A percentile compares a stretch with the other conserved stretches of the same genome.
These are phyloP conservation scores for Neurospora sp. DNA, from an alignment of 495 filamentous ascomycete genomes.

Conservation along the genomic window DNA sequence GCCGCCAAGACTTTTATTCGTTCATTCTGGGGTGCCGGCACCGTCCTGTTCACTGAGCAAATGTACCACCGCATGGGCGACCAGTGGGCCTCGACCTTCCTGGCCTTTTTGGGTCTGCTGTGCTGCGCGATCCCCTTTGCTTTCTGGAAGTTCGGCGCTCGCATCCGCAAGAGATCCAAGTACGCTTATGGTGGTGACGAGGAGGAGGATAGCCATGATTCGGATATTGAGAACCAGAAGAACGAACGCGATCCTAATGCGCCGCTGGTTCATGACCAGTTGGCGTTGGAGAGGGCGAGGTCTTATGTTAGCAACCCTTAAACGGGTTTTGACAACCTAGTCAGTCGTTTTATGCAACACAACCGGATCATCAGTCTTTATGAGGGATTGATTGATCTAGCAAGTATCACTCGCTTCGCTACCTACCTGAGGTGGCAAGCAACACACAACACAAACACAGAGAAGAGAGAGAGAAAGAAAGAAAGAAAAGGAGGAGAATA, in stretches of 20 bases:
- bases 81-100: conserved; percentile 63
- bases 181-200: conserved; percentile 53
- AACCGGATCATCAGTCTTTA: neutral
- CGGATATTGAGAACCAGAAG: conserved; percentile 19
- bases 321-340: conserved; percentile 1
- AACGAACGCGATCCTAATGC: conserved; percentile 10
- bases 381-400: neutral
- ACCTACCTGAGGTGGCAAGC: neutral
- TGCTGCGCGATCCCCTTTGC: conserved; percentile 70
- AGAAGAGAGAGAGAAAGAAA: neutral
- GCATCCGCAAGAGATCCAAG: conserved; percentile 52
- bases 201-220: conserved; percentile 5
- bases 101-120: conserved; percentile 59
- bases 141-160: conserved; percentile 65
- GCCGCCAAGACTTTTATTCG: conserved; percentile 75
- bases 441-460: neutral
- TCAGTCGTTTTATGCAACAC: neutral
- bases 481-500: neutral
- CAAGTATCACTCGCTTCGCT: neutral
- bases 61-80: conserved; percentile 66
- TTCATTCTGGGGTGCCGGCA: conserved; percentile 66
- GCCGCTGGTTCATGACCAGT: conserved; percentile 16
- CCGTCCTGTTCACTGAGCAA: conserved; percentile 69
- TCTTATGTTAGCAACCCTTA: conserved; percentile 37
- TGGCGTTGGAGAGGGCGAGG: conserved; percentile 29